phyloP scores from a whole-genome alignment of 2,329 filamentous ascomycete species.

The Hirsutella thompsonii region DNA sequence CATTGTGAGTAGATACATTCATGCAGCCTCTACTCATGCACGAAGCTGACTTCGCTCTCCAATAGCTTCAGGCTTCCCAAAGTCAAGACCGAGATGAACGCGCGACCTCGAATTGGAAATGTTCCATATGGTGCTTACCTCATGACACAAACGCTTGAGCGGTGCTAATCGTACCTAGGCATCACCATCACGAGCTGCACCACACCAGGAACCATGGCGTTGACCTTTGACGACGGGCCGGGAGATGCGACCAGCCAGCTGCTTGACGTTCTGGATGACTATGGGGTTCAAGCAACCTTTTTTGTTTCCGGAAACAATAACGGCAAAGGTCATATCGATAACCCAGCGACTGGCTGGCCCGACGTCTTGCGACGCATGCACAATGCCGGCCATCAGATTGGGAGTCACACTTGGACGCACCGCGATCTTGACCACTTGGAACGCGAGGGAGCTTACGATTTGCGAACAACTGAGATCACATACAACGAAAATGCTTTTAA shows the following conservation, averaged over 20 bases:
- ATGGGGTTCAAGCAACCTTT: slow-evolving; percentile 23
- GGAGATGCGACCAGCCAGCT: slow-evolving; percentile 26
- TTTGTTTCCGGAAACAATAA: slow-evolving; percentile 30
- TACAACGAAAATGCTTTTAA: slow-evolving; percentile 31
- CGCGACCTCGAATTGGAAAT: slow-evolving; percentile 17
- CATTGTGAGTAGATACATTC: slow-evolving; percentile 19
- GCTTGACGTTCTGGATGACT: slow-evolving; percentile 22
- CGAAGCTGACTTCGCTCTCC: too few relatives aligned
- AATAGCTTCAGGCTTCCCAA: slow-evolving; percentile 18
- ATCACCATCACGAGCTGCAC: slow-evolving; percentile 21
- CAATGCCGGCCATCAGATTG: slow-evolving; percentile 30
- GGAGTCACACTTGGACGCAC: slow-evolving; percentile 34
- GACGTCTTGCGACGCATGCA: slow-evolving; percentile 27
- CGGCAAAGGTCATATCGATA: slow-evolving; percentile 28
- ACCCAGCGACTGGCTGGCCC: slow-evolving; percentile 18
- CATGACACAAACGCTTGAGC: too few relatives aligned
- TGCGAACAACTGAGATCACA: slow-evolving; percentile 24
- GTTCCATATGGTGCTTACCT: slow-evolving; percentile 20
- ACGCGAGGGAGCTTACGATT: neutral
- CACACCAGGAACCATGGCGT: slow-evolving; percentile 22
- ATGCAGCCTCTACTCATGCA: neutral
- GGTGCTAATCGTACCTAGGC: slow-evolving; percentile 12
- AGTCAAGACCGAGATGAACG: slow-evolving; percentile 15
- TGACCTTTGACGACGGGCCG: slow-evolving; percentile 36
- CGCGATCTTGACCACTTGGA: slow-evolving; percentile 23